phyloP scores from a whole-genome alignment of 768 basidiomycete genomes.

The Lanmaoa pseudosensibilis region DNA sequence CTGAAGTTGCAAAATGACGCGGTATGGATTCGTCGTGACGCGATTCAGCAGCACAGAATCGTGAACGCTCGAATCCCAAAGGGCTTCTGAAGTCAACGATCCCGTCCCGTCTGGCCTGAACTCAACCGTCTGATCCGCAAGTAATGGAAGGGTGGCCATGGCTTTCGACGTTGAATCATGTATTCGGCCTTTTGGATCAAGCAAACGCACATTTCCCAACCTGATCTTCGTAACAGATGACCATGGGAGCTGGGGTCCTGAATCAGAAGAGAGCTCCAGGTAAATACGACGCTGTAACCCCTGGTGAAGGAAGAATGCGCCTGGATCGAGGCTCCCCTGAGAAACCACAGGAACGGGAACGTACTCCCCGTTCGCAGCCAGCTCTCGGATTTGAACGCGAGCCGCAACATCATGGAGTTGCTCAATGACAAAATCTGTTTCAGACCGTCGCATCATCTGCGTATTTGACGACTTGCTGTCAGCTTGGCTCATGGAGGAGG shows the following conservation, averaged over 20 bases:
- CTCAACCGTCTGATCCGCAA: slow-evolving; percentile 69
- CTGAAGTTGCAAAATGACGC: slow-evolving; percentile 73
- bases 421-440: slow-evolving; percentile 86
- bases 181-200: slow-evolving; percentile 79
- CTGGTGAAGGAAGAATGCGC: slow-evolving; percentile 87
- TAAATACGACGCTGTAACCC: slow-evolving; percentile 85
- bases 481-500: slow-evolving; percentile 27
- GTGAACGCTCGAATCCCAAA: slow-evolving; percentile 95
- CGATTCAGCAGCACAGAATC: slow-evolving; percentile 83
- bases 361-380: slow-evolving; percentile 83
- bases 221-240: slow-evolving; percentile 71
- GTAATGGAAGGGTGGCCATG: slow-evolving; percentile 69
- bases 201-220: slow-evolving; percentile 79
- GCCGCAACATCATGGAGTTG: slow-evolving; percentile 91
- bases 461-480: slow-evolving; percentile 44
- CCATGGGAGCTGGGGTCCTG: slow-evolving; percentile 90
- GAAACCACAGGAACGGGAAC: slow-evolving; percentile 80
- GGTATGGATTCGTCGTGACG: slow-evolving; percentile 75
- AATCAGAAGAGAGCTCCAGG: slow-evolving; percentile 79
- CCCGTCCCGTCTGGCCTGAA: slow-evolving; percentile 87
- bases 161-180: slow-evolving; percentile 76
- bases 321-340: slow-evolving; percentile 72
- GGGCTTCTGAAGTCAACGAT: slow-evolving; percentile 60
- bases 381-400: slow-evolving; percentile 83
- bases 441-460: slow-evolving; percentile 87